Conservation (phyloP, 257 asterid species). For the Solanum chaucha region DNA sequence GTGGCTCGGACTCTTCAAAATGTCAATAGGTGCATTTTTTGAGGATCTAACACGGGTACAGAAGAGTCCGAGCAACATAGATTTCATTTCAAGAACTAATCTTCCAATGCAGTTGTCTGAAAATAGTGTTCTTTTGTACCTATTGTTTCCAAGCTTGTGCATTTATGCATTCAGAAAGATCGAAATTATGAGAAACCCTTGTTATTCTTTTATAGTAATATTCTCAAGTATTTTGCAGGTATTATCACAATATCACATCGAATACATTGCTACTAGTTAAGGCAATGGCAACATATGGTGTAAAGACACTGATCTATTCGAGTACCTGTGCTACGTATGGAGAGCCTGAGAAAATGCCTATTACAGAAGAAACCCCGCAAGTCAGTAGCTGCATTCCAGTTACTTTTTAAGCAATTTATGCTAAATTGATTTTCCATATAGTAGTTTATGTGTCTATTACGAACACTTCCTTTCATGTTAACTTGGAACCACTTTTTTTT, state of each 20-base stretch:
- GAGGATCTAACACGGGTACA: neutral
- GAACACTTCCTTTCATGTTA: neutral
- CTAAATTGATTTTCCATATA: neutral
- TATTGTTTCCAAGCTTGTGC: neutral
- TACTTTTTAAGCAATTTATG: neutral
- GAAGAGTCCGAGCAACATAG: neutral
- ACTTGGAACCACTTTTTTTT: neutral
- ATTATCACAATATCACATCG: conserved; percentile 87
- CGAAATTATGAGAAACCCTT: neutral
- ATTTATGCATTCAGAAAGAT: neutral
- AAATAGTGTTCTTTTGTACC: neutral
- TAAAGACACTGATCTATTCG: conserved; percentile 74
- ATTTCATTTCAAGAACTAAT: neutral
- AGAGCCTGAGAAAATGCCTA: conserved; percentile 89
- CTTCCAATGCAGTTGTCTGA: neutral
- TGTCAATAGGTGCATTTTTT: neutral
- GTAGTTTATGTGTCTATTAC: neutral
- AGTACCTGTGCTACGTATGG: conserved; percentile 97
- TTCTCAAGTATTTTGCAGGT: conserved; percentile 24
- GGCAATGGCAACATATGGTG: conserved; percentile 65
- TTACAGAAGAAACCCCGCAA: conserved; percentile 74
- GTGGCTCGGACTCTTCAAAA: neutral
- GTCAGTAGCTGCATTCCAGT: conserved; percentile 20
- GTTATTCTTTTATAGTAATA: neutral
- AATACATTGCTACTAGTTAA: conserved; percentile 64